These are phyloP conservation scores for button mushroom (Agaricus bisporus) DNA, from an alignment of 768 basidiomycete species.

Conservation along the genomic window DNA sequence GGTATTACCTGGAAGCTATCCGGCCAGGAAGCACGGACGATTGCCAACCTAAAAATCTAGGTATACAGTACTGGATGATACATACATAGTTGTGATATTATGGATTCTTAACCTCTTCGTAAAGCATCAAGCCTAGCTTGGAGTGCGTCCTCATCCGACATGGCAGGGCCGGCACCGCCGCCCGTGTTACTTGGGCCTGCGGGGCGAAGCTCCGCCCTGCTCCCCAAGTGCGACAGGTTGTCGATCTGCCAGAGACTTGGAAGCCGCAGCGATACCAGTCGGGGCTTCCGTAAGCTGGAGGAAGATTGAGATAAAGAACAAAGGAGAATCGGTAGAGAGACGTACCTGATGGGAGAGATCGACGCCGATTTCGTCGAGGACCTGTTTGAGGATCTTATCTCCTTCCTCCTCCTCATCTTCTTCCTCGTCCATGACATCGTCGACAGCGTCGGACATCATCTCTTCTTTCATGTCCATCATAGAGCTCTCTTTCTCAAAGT, in stretches of 20 bases:
- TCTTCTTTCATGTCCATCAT: slow-evolving; percentile 99
- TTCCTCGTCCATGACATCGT: slow-evolving; percentile 95
- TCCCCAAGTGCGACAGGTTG: slow-evolving; percentile 87
- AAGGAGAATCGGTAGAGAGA: not conserved
- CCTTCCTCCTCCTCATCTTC: slow-evolving; percentile 97
- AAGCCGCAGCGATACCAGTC: slow-evolving; percentile 55
- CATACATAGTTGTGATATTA: not conserved
- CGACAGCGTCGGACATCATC: slow-evolving; percentile 98
- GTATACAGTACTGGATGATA: slow-evolving; percentile 6
- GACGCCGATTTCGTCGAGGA: slow-evolving; percentile 96
- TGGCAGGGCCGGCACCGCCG: slow-evolving; percentile 32
- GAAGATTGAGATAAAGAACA: slow-evolving; percentile 5
- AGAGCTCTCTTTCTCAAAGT: slow-evolving; percentile 95
- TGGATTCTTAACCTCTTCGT: slow-evolving; percentile 47
- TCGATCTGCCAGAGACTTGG: slow-evolving; percentile 56
- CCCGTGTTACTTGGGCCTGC: slow-evolving; percentile 27
- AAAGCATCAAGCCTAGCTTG: slow-evolving; percentile 92
- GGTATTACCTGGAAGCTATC: slow-evolving; percentile 87
- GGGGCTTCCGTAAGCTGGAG: slow-evolving; percentile 80
- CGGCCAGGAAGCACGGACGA: slow-evolving; percentile 66
- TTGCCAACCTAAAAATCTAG: slow-evolving; percentile 54
- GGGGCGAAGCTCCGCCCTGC: slow-evolving; percentile 28
- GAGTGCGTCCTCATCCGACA: slow-evolving; percentile 84
- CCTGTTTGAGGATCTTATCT: slow-evolving; percentile 92
- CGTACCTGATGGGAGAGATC: slow-evolving; percentile 77